These are phyloP conservation scores for Mortierella antarctica DNA, from an alignment of 192 early-diverging fungal genomes.

Conservation along the genomic window DNA sequence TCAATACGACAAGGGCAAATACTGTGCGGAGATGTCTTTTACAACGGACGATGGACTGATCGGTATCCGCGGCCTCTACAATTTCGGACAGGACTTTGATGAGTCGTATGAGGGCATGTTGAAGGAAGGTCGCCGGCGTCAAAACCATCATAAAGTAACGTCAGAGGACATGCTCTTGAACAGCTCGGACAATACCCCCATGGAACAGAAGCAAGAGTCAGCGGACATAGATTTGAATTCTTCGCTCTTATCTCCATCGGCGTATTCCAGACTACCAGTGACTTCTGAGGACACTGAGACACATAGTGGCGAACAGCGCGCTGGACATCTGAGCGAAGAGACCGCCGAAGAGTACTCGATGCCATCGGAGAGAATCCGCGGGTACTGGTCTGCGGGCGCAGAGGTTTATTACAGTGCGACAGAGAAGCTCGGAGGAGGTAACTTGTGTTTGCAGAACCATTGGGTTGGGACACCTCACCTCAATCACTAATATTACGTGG, in stretches of 20 bases:
- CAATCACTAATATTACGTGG: not conserved
- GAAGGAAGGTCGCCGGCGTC: conserved; percentile 21
- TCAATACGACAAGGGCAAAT: conserved; percentile 76
- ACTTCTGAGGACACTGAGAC: not conserved
- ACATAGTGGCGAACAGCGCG: not conserved
- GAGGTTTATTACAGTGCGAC: conserved; percentile 81
- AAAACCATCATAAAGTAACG: not conserved
- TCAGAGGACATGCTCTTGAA: conserved; percentile 20
- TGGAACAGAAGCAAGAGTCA: conserved; percentile 61
- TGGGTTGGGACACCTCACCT: no score
- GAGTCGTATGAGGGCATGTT: conserved; percentile 33
- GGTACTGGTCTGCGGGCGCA: conserved; percentile 73
- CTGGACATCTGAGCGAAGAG: conserved; percentile 36
- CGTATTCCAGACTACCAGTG: not conserved
- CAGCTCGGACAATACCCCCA: conserved; percentile 54
- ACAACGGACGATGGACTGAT: conserved; percentile 81
- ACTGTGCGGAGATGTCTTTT: conserved; percentile 81
- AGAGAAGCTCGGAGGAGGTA: conserved; percentile 91
- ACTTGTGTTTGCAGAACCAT: not conserved
- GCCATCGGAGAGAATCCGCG: conserved; percentile 47
- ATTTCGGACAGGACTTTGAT: conserved; percentile 66
- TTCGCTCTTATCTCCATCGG: not conserved
- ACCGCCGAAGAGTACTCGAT: conserved; percentile 13
- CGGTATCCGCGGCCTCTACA: conserved; percentile 85
- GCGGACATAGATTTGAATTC: not conserved